Evolutionary conservation across 2,329 filamentous ascomycete genomes (phyloP), one percentile per base, ranked within the genome.

Genomic region (Fusarium equiseti): DNA sequence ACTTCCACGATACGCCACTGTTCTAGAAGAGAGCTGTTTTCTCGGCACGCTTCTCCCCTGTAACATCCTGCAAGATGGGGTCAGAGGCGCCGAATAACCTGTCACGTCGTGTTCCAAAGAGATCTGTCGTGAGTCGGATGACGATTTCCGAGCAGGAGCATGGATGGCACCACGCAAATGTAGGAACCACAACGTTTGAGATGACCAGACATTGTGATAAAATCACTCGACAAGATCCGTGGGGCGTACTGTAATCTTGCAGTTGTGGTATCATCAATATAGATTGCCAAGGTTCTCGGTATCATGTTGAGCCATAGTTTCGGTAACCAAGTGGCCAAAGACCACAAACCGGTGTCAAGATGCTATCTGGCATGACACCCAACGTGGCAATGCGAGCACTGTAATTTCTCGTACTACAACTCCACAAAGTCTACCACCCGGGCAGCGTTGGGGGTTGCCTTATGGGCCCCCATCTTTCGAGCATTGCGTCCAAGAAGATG

Each of bases 21-120:
- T 73, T 73, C 71, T 64, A 73, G 71, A 73, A 73, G 43, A 66
- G 63, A 53, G 65, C 46, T 62, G 59, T 72, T 68, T 67, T 65
- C 70, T 65, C 68, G 68, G 65, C 56, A 60, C 22, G n/a, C 22
- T 49, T 43, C 18, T 32, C 40, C 66, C 65, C 59, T 59, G 71
- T 51, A 31, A 44, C 15, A 15, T 55, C 31, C 63, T 71, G 64
- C 51, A 53, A 52, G 49, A 65, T 68, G 46, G 51, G 20, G 58
- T 59, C 59, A 44, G 59, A 68, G 66, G 59, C 55, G 58, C 22
- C 44, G 52, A 58, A 13, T 35, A 59, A 49, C 31, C 20, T 45
- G 46, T 52, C 46, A 29, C 43, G 46, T 51, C 46, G 45, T 42
- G 42, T 31, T 35, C 20, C 43, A 58, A 60, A 59, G 51, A 38